phyloP scores from a whole-genome alignment of 2,329 filamentous ascomycete species.

The Neofusicoccum parvum region DNA sequence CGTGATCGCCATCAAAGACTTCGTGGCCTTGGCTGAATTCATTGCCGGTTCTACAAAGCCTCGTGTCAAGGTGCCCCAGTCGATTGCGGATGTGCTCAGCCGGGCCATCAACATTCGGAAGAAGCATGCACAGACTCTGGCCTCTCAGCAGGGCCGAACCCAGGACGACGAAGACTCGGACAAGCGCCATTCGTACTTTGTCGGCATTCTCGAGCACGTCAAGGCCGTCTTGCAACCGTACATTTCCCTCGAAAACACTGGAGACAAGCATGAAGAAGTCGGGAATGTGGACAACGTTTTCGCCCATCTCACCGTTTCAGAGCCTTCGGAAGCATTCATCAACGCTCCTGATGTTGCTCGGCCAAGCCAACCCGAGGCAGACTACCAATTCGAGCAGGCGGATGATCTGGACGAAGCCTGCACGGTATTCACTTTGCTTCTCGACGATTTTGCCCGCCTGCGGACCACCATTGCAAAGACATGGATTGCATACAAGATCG shows the following conservation, averaged over 20 bases:
- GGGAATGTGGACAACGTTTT: constrained; percentile 38
- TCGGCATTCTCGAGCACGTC: constrained; percentile 40
- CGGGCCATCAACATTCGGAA: constrained; percentile 42
- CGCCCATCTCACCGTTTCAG: constrained; percentile 38
- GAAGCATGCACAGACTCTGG: constrained; percentile 27
- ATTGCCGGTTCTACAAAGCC: constrained; percentile 33
- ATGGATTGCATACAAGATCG: constrained; percentile 26
- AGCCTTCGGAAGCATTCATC: constrained; percentile 43
- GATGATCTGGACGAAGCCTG: constrained; percentile 21
- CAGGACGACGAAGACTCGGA: constrained; percentile 28
- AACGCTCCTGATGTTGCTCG: constrained; percentile 33
- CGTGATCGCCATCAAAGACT: constrained; percentile 43
- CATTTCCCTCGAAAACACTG: constrained; percentile 12
- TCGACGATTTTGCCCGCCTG: constrained; percentile 23
- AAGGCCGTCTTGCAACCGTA: constrained; percentile 31
- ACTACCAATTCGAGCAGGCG: constrained; percentile 38
- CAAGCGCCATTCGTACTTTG: constrained; percentile 37
- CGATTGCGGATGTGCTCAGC: constrained; percentile 37
- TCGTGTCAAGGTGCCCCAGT: constrained; percentile 31
- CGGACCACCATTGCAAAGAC: constrained; percentile 24
- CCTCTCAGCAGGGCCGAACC: constrained; percentile 17
- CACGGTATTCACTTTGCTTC: constrained; percentile 23
- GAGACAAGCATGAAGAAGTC: background rate
- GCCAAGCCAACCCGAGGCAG: constrained; percentile 22
- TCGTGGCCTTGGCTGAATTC: constrained; percentile 42